These are phyloP conservation scores for Erysimum cheiri DNA, from an alignment of 441 rosid species.

Conservation along the genomic window DNA sequence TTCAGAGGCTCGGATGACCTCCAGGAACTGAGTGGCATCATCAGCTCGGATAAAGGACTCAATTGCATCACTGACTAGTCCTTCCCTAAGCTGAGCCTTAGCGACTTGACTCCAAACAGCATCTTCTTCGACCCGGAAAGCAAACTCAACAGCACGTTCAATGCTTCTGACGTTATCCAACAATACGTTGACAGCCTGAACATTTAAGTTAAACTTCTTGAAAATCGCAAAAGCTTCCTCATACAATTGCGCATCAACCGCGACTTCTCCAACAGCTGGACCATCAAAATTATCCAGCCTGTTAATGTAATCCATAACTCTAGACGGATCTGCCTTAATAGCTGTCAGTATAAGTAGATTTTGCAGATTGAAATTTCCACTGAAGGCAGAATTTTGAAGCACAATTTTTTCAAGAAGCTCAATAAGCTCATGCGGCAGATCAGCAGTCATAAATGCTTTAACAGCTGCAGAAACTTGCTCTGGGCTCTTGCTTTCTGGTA, in stretches of 20 bases:
- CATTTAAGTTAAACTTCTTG: constrained; percentile 97
- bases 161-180: constrained; percentile 87
- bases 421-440: constrained; percentile 97
- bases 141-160: constrained; percentile 98
- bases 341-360: constrained; percentile 98
- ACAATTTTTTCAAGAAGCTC: constrained; percentile 99
- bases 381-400: constrained; percentile 99
- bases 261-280: constrained; percentile 99
- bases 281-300: constrained; percentile 99
- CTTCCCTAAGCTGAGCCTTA: constrained; percentile 94
- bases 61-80: constrained; percentile 95
- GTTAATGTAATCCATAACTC: constrained; percentile 98
- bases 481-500: constrained; percentile 99
- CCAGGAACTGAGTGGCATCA: constrained; percentile 91
- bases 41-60: constrained; percentile 99
- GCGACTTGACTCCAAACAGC: constrained; percentile 99
- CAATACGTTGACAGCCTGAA: constrained; percentile 91
- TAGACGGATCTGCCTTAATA: constrained; percentile 96
- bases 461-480: constrained; percentile 99
- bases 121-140: constrained; percentile 98
- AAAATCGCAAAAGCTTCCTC: constrained; percentile 97
- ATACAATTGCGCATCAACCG: constrained; percentile 88
- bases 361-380: constrained; percentile 98
- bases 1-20: constrained; percentile 88
- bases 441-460: constrained; percentile 99